Base-by-base conservation (phyloP, 1,284 basidiomycete species). In the Cryptococcus sp. region DNA sequence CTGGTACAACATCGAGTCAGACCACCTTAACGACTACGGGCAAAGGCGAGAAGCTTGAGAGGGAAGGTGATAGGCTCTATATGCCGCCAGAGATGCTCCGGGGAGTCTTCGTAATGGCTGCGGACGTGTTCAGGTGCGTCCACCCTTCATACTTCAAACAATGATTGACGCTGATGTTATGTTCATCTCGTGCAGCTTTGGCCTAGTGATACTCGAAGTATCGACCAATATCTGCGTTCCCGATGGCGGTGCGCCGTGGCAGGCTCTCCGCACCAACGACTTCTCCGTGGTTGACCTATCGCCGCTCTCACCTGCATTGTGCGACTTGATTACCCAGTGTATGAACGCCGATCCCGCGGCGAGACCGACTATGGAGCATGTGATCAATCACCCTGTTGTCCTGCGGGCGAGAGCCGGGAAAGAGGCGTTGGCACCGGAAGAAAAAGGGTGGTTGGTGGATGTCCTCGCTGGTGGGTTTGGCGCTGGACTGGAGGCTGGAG, bases 21-120 rank as follows among this genome's bases (percentile, higher is more conserved):
- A n/a, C n/a, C n/a, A 44, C 57, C n/a, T 52, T 37, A n/a, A 17
- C 52, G 53, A 41, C 44, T 65, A 64, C 17, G 65, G 68, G 29
- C 59, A 61, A 39, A 64, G 29, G 50, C 10, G 79, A 80, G 19
- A 83, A 83, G 58, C 44, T 93, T 70, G 93, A 96, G 78, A 84
- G 94, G 22, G 96, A 99, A 78, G 96, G 96, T 11, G 96, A 99
- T 78, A 89, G 98, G 71, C 84, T 96, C 63, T 99, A 99, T 80
- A 86, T 99, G 80, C 94, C 96, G n/a, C 93, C 93, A 3, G 96
- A 99, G 79, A 91, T 99, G 56, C 83, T 99, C 54, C 86, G 89
- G 73, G 95, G 94, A 26, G 82, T 83, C 54, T 99, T 97, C 75
- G 87, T 93, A 70, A 91, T 88, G 80, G 91, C 90, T 50, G 95